These are phyloP conservation scores for Conringia planisiliqua DNA, from an alignment of 345 rosid species.

Conservation along the genomic window DNA sequence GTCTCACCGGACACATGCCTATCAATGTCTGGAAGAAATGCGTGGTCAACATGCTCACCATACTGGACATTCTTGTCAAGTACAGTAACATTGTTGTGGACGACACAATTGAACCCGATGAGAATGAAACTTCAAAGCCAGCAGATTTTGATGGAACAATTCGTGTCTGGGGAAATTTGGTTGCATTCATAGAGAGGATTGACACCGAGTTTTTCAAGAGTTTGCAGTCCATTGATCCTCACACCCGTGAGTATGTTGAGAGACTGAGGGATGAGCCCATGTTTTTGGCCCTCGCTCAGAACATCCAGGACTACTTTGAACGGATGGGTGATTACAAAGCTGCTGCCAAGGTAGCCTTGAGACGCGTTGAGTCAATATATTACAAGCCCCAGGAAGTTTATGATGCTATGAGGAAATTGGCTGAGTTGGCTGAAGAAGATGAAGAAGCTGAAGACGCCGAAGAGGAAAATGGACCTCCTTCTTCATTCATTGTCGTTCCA, in stretches of 20 bases:
- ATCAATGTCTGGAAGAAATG: constrained; percentile 93
- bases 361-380: constrained; percentile 76
- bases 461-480: constrained; percentile 62
- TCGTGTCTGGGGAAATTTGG: constrained; percentile 87
- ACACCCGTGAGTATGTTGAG: constrained; percentile 84
- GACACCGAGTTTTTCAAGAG: constrained; percentile 92
- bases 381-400: constrained; percentile 94
- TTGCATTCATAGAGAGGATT: constrained; percentile 85
- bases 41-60: constrained; percentile 66
- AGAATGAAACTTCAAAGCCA: constrained; percentile 83
- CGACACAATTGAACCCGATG: constrained; percentile 76
- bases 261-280: constrained; percentile 88
- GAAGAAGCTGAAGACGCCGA: constrained; percentile 47
- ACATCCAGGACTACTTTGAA: constrained; percentile 81
- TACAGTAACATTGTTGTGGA: constrained; percentile 68
- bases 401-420: constrained; percentile 93
- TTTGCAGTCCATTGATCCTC: constrained; percentile 93
- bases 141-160: constrained; percentile 59
- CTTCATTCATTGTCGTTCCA: constrained; percentile 68
- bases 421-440: constrained; percentile 52
- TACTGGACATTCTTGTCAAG: constrained; percentile 81
- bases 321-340: constrained; percentile 62
- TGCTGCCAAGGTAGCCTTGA: constrained; percentile 80
- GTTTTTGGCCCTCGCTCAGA: constrained; percentile 79
- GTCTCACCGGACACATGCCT: constrained; percentile 97